Base-by-base conservation (phyloP, 129 eudicot species). In the Flaveria bidentis region DNA sequence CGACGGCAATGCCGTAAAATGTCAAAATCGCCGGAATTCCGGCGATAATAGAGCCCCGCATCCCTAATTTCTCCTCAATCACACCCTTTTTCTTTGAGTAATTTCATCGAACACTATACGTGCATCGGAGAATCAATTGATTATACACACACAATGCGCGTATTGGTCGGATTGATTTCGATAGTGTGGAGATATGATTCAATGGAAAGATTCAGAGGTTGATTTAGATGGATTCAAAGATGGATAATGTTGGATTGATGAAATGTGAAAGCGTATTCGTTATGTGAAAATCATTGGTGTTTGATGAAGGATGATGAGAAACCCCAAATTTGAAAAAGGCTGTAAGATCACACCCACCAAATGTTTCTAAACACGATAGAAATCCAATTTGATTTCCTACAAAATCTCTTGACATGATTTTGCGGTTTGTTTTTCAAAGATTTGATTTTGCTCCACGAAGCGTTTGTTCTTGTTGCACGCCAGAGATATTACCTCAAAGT, bases 41-140 rank as follows among this genome's bases (percentile, higher is more conserved):
- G 14, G 82, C 67, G 81, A 61, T 69, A 61, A 71, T 10, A 53
- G 17, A 56, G 18, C 17, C 73, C 84, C 18, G 61, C 87, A 89
- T 88, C 76, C 63, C 77, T 57, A 8, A 1, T 6, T 25, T 36
- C 49, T 47, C 20, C 58, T 22, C 3, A 0, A 4, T 14, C 47
- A 49, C 10, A 57, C 73, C 28, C 12, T 69, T 60, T 13, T 26
- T 73, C 85, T 77, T 66, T 72, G 69, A 49, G 30, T 28, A 67
- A 15, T 80, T 71, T 63, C n/a, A 83, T 47, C 73, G 16, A 83
- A 69, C 61, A 56, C 25, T 36, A 42, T 16, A 18, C n/a, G 26
- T 44, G 71, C 58, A 65, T 72, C 10, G 14, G 18, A 82, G 14
- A 13, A 5, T 28, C 52, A 5, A 63, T 69, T 53, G 16, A 81